Base-by-base conservation (phyloP, 2,329 filamentous ascomycete genomes). In the Myriosclerotinia duriaeana region DNA sequence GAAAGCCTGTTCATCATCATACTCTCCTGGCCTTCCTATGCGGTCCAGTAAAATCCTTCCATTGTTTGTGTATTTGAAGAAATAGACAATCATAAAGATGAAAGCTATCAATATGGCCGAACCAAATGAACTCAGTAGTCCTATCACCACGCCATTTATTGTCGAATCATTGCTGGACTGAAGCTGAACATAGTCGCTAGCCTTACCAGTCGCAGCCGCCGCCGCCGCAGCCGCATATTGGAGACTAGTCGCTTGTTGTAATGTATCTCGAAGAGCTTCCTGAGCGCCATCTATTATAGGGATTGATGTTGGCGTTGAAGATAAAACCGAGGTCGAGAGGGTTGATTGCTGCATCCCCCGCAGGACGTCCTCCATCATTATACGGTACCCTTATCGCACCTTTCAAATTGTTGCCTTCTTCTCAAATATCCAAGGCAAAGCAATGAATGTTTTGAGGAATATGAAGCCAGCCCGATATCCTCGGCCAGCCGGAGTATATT, bases 1-100 rank as follows among this genome's bases (percentile, higher is more conserved):
- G 80, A 97, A 97, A 14, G 92, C 91, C 80, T 98, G 94, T 78
- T 98, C 95, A 79, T 99, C 95, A 77, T 99, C 95, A 78, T 93
- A 99, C 80, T 98, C 95, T 74, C 95, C 95, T 0, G 95, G 95
- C 68, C 94, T 85, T 55, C 93, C 93, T 78, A 99, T 89, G 71
- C 94, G 89, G 80, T 99, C 95, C 72, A 99, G 85, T 70, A 98
- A 87, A 76, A 99, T 97, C 72, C 94, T 87, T 53, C 94, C 94
- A 61, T 89, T 89, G 65, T 84, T 87, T 48, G 94, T 97, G 78
- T 96, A 96, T 79, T 91, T 87, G 79, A 98, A 95, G 81, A 97
- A 95, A 79, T 97, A 97, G 77, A 98, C 87, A 76, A 95, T 81
- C 64, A 90, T 83, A 73, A 94, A 88, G 67, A 96, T 83, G 69